Evolutionary conservation across 2,329 filamentous ascomycete species (phyloP), one percentile per base, ranked within the genome.

Genomic region (Arthrinium puccinioides): DNA sequence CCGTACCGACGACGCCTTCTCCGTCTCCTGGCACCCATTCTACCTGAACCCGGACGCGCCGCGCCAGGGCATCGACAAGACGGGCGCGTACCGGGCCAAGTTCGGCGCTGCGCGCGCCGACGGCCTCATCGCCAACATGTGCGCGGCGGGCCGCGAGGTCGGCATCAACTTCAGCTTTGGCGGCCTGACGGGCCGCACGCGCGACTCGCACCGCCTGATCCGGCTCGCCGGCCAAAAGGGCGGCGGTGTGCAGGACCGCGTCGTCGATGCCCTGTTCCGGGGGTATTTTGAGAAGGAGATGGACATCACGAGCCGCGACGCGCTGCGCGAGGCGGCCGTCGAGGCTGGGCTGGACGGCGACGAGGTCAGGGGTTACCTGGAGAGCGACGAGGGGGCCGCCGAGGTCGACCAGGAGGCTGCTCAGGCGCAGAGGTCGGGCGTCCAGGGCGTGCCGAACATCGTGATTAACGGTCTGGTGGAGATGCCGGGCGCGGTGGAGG

Each of bases 391-490:
- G 32, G 79, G 78, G 2, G 76, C 74, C 0, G 57, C 63, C 1
- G 70, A 74, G 48, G 76, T 82, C 18, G 76, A 81, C 52, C 48
- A 48, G 26, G 72, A 80, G 51, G 76, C 76, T 6, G 52, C 60
- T 20, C 61, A 69, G 45, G 71, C 76, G 26, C 68, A 69, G 47
- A 56, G 54, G 8, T 66, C 71, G 50, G 63, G 63, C 9, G 52
- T 89, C 26, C 69, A 62, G 37, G 84, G 84, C 1, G 86, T 92
- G 43, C 85, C 86, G 6, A 76, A 84, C 55, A 89, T 87, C 55
- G 77, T 77, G 10, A 73, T 92, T 44, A 82, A 89, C 51, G 79
- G 68, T 2, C 67, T 65, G 47, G 82, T 78, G 57, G 73, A 80
- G 47, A n/a, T n/a, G n/a, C n/a, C n/a, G n/a, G n/a, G n/a, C n/a